Conservation (phyloP, 129 eudicot genomes). For the Chrysanthemum makinoi region DNA sequence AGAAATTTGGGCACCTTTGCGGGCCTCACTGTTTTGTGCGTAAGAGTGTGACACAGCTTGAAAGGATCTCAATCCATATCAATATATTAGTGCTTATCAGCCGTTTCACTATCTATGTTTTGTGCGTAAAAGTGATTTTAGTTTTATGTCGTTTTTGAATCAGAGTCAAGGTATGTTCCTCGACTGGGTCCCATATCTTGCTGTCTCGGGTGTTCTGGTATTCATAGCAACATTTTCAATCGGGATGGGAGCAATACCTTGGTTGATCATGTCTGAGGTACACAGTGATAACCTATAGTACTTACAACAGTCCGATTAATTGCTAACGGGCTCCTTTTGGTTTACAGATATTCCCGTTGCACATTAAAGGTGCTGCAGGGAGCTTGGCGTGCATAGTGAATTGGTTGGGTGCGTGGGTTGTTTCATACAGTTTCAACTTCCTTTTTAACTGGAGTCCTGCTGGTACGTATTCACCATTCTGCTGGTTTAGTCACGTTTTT, state of each 20-base stretch:
- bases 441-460: slow-evolving; percentile 73
- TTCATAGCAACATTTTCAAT: slow-evolving; percentile 63
- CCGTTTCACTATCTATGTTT: background rate
- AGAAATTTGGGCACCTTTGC: no score
- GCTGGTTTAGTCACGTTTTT: background rate
- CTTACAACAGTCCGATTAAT: background rate
- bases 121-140: slow-evolving; percentile 8
- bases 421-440: slow-evolving; percentile 79
- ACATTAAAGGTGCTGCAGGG: slow-evolving; percentile 77
- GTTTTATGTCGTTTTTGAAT: slow-evolving; percentile 10
- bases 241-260: slow-evolving; percentile 94
- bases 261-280: slow-evolving; percentile 95
- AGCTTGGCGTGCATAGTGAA: slow-evolving; percentile 68
- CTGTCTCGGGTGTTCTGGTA: slow-evolving; percentile 75
- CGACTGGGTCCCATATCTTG: slow-evolving; percentile 62
- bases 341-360: slow-evolving; percentile 75
- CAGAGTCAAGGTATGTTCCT: slow-evolving; percentile 49
- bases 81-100: background rate
- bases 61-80: no score
- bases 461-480: slow-evolving; percentile 35
- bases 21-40: no score
- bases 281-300: background rate
- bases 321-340: background rate
- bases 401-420: slow-evolving; percentile 88
- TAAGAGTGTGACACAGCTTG: no score